Conservation (phyloP, 2,329 filamentous ascomycete species). For the Epichloe amarillans region DNA sequence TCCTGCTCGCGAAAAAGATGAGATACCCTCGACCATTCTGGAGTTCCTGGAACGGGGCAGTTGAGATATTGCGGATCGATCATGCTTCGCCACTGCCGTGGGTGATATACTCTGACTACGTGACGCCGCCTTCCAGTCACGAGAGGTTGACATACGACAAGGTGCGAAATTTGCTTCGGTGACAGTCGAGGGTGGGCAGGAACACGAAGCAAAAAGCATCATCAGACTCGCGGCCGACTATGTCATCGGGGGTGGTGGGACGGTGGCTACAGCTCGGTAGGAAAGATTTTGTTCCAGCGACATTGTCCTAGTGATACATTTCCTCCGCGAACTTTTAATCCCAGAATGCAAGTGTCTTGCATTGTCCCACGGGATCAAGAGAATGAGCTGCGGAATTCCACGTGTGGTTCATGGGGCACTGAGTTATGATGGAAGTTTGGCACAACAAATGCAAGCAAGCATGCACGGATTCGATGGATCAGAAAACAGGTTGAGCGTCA, state of each 20-base stretch:
- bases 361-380: too few relatives aligned
- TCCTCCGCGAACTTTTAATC: slow-evolving; percentile 33
- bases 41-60: slow-evolving; percentile 14
- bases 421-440: too few relatives aligned
- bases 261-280: slow-evolving; percentile 28
- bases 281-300: slow-evolving; percentile 23
- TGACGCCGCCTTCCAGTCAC: slow-evolving; percentile 25
- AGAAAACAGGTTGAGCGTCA: too few relatives aligned
- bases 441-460: too few relatives aligned
- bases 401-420: too few relatives aligned
- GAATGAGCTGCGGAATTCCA: too few relatives aligned
- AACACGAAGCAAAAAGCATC: slow-evolving; percentile 9
- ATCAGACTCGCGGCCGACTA: slow-evolving; percentile 24
- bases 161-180: slow-evolving; percentile 18
- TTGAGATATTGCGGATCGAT: slow-evolving; percentile 23
- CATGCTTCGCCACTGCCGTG: slow-evolving; percentile 23
- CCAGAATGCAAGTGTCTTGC: slow-evolving; percentile 27
- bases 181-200: slow-evolving; percentile 13
- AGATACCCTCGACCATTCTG: slow-evolving; percentile 14
- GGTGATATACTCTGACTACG: slow-evolving; percentile 14
- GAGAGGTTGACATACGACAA: slow-evolving; percentile 18
- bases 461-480: too few relatives aligned
- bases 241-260: slow-evolving; percentile 35
- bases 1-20: slow-evolving; percentile 10
- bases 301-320: slow-evolving; percentile 34